Evolutionary conservation across 208 protist species (phyloP).

Genomic region (Acanthamoeba sp.): DNA sequence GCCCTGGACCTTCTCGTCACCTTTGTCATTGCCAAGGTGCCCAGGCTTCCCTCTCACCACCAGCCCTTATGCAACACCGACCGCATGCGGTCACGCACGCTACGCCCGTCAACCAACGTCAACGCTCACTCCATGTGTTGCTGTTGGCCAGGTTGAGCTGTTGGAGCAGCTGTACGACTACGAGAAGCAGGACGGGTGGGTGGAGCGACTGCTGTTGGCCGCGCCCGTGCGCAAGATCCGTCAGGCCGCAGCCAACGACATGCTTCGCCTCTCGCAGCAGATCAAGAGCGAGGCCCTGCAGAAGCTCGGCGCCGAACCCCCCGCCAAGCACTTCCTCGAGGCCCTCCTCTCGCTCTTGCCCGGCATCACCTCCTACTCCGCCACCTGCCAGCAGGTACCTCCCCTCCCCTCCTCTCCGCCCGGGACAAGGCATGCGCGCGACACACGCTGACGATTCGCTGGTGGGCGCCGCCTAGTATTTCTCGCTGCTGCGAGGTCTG

Average conservation of each 20-base stretch:
- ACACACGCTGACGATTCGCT: neutral
- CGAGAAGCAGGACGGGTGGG: conserved; percentile 59
- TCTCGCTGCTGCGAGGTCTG: conserved; percentile 4
- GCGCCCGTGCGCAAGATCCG: conserved; percentile 31
- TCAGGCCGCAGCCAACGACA: conserved; percentile 15
- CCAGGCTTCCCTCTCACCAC: neutral
- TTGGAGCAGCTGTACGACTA: conserved; percentile 62
- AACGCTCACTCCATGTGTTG: neutral
- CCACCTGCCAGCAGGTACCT: conserved; percentile 47
- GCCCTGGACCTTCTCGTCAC: conserved; percentile 44
- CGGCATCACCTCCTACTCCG: conserved; percentile 12
- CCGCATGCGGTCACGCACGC: neutral
- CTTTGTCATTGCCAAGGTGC: conserved; percentile 59
- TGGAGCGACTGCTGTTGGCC: conserved; percentile 27
- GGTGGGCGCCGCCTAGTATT: neutral
- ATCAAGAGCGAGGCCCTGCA: neutral
- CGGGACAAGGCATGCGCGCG: neutral
- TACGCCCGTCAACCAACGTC: neutral
- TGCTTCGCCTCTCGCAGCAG: conserved; percentile 29
- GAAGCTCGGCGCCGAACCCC: conserved; percentile 33
- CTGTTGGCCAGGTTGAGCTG: neutral
- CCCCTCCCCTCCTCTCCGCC: too few species aligned
- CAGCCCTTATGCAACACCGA: too few species aligned
- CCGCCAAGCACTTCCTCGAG: conserved; percentile 68
- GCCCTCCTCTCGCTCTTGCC: conserved; percentile 45